Base-by-base conservation (phyloP, 1,139 yeast species). In the Yamadazyma sp. region DNA sequence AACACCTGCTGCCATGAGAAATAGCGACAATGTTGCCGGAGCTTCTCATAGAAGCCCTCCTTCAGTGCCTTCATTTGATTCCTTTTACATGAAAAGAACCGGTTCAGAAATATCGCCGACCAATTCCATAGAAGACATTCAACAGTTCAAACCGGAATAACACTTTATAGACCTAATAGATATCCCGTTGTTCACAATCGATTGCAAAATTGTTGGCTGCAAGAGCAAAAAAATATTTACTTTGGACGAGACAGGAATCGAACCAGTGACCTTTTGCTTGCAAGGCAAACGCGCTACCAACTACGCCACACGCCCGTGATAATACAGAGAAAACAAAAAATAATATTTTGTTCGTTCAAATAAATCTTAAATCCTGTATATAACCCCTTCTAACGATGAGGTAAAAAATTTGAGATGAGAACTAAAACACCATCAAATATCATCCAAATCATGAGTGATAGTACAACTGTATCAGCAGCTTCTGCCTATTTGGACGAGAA, bases 251-350 rank as follows among this genome's bases (percentile, higher is more conserved):
- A 71, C 73, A 70, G 80, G 81, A 75, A 59, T 76, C 80, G 81
- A 76, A 76, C 80, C 80, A 67, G 64, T 71, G 81, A 75, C 81
- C 81, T 76, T 69, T 64, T 65, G 74, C 81, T 70, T 76, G 81
- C 81, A 74, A 76, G 76, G 81, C 78, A 67, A 64, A 70, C 80
- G 81, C 80, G 80, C 80, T 76, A 76, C 82, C 82, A 75, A 75
- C 82, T 76, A 71, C 80, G 80, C 82, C 80, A 76, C 80, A 73
- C 80, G 80, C 81, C 81, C 80, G 29, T 13, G 11, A 15, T 10
- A n/a, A 9, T 21, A 6, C 5, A 12, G 16, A 13, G 10, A 16
- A 16, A 7, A 7, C 28, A 12, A 12, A 12, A 25, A 12, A 25
- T 12, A 5, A 13, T 9, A 9, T 25, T 9, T n/a, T 10, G 6